phyloP scores from a whole-genome alignment of 2,329 filamentous ascomycete genomes.

The Colletotrichum kahawae region DNA sequence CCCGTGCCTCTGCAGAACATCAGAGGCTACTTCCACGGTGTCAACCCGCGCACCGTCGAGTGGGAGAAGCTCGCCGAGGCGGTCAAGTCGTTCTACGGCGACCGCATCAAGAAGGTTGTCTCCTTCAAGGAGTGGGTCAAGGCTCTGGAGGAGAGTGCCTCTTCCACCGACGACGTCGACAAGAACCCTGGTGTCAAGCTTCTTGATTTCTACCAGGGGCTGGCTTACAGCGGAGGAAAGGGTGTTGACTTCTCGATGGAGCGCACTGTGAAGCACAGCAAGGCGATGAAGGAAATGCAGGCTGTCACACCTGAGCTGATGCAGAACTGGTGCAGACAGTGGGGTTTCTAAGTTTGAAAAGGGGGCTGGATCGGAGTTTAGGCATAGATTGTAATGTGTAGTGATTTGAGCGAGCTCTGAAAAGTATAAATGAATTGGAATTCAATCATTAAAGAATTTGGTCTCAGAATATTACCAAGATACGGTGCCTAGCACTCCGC shows the following conservation, averaged over 20 bases:
- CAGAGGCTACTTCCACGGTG: conserved; percentile 50
- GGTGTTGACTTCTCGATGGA: conserved; percentile 44
- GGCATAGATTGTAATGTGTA: neutral
- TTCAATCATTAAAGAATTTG: neutral
- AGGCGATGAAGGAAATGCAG: conserved; percentile 44
- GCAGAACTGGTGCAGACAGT: conserved; percentile 53
- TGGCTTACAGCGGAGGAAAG: conserved; percentile 23
- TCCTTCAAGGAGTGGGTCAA: conserved; percentile 50
- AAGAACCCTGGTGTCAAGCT: conserved; percentile 58
- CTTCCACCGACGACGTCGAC: conserved; percentile 39
- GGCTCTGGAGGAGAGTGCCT: conserved; percentile 45
- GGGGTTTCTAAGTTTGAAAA: conserved; percentile 33
- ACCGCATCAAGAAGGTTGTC: conserved; percentile 42
- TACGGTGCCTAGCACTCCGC: too few species aligned
- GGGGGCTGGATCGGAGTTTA: neutral
- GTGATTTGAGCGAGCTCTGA: neutral
- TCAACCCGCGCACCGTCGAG: conserved; percentile 46
- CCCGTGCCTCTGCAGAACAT: conserved; percentile 32
- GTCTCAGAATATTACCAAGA: too few species aligned
- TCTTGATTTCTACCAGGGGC: conserved; percentile 50
- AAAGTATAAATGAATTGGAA: neutral
- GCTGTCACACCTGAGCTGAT: conserved; percentile 49
- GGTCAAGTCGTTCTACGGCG: conserved; percentile 45
- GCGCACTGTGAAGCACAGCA: conserved; percentile 42
- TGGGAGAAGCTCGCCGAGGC: conserved; percentile 47